phyloP scores from a whole-genome alignment of 495 filamentous ascomycete genomes.

The Lasiosphaeria ovina region DNA sequence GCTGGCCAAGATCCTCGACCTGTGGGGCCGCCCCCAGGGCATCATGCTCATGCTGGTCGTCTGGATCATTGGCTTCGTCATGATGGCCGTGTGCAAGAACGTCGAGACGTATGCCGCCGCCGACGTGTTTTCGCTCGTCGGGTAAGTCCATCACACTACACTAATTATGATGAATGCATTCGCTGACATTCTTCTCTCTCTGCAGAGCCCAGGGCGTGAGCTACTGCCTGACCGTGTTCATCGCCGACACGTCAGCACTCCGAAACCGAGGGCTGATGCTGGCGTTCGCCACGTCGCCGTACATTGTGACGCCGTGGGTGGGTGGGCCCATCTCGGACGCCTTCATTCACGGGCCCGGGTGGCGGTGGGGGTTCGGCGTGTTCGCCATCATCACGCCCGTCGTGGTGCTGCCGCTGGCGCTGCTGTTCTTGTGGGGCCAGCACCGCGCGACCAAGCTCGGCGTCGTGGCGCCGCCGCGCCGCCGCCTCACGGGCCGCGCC shows the following conservation, averaged over 20 bases:
- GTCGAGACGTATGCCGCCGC: conserved; percentile 51
- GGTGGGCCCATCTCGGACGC: conserved; percentile 44
- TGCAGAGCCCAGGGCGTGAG: conserved; percentile 50
- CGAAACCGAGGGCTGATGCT: conserved; percentile 61
- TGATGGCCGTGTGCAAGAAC: conserved; percentile 47
- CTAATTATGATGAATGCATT: neutral
- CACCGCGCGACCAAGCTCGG: conserved; percentile 54
- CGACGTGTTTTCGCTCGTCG: conserved; percentile 48
- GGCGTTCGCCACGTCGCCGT: conserved; percentile 60
- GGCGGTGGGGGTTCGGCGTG: conserved; percentile 64
- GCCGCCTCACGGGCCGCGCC: conserved; percentile 41
- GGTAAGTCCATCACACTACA: conserved; percentile 21
- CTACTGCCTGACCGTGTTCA: conserved; percentile 57
- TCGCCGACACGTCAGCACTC: conserved; percentile 61
- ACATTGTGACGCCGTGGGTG: conserved; percentile 59
- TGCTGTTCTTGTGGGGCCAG: conserved; percentile 56
- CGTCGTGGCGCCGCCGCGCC: conserved; percentile 40
- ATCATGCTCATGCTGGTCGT: conserved; percentile 38
- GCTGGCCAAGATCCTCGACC: conserved; percentile 63
- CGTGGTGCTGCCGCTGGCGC: conserved; percentile 51
- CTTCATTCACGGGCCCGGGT: conserved; percentile 44
- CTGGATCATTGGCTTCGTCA: conserved; percentile 40
- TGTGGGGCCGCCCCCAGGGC: conserved; percentile 57
- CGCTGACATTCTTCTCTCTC: neutral
- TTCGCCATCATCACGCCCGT: conserved; percentile 57